These are phyloP conservation scores for Vigna trinervia DNA, from an alignment of 306 rosid species.

Conservation along the genomic window DNA sequence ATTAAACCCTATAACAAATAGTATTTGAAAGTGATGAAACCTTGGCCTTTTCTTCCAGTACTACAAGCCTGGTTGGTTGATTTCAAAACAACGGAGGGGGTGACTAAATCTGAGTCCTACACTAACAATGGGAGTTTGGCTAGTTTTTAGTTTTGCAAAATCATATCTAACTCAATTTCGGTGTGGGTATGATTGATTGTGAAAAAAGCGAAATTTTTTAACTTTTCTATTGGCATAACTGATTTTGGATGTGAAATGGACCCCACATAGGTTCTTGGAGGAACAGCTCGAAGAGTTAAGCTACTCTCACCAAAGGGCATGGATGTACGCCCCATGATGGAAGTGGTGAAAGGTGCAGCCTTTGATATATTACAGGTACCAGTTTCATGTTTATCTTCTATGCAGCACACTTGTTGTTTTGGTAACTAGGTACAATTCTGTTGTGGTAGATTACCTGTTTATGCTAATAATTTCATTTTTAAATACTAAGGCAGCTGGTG, in stretches of 20 bases:
- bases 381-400: constrained; percentile 16
- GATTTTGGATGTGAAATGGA: constrained; percentile 18
- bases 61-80: neutral
- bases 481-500: constrained; percentile 85
- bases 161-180: neutral
- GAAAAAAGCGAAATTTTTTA: neutral
- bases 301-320: constrained; percentile 90
- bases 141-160: neutral
- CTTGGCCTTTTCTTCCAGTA: constrained; percentile 16
- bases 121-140: neutral
- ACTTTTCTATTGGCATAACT: neutral
- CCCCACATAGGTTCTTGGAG: constrained; percentile 79
- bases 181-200: neutral
- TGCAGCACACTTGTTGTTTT: constrained; percentile 20
- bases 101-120: neutral
- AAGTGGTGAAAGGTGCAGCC: constrained; percentile 96
- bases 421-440: constrained; percentile 2
- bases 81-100: neutral
- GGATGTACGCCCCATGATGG: constrained; percentile 99
- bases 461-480: constrained; percentile 35
- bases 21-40: constrained; percentile 13
- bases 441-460: constrained; percentile 17
- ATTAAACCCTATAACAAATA: neutral
- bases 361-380: constrained; percentile 90
- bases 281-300: constrained; percentile 87